Evolutionary conservation across 441 rosid species (phyloP), one percentile per base, ranked within the genome.

Genomic region (Daphne laureola): DNA sequence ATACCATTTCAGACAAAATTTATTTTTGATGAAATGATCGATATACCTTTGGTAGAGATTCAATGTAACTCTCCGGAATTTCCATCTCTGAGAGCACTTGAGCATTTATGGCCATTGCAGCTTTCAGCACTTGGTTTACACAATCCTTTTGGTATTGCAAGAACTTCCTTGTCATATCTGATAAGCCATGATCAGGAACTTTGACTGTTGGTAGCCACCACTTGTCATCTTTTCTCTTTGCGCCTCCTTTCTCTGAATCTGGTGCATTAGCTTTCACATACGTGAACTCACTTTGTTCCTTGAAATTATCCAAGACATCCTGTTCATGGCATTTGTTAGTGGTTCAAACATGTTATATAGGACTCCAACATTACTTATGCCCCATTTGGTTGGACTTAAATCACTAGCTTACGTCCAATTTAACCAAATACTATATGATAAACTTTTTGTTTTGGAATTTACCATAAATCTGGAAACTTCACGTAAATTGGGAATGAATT

Each of bases 101-200:
- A 49, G 99, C 85, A 63, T 94, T 94, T 12, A 90, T 94, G 0
- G 96, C 95, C 98, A 94, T 87, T 47, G 99, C 96, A 38, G 96
- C 98, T 66, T 90, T 87, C 35, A 90, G 87, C 9, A 94, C 99
- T 35, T 94, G 99, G 62, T 87, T 90, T 38, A 87, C 96, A 27
- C 81, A 76, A 61, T 94, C 99, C 57, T 88, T 94, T 16, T 86
- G 98, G 62, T 51, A 69, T 69, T 85, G 87, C 74, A 94, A 64
- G 71, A 81, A 81, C 66, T 78, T 90, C 46, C 86, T 81, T 5
- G 87, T 41, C 12, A 53, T 61, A 4, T 86, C 92, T 5, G 99
- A 86, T 55, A 94, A 67, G 59, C 99, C 98, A 0, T 81, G 65
- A 0, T 76, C 63, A 14, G 99, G 96, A 44, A 94, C 92, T 72